Evolutionary conservation across 257 asterid species (phyloP), one percentile per base, ranked within the genome.

Genomic region (Nemophila menziesii): DNA sequence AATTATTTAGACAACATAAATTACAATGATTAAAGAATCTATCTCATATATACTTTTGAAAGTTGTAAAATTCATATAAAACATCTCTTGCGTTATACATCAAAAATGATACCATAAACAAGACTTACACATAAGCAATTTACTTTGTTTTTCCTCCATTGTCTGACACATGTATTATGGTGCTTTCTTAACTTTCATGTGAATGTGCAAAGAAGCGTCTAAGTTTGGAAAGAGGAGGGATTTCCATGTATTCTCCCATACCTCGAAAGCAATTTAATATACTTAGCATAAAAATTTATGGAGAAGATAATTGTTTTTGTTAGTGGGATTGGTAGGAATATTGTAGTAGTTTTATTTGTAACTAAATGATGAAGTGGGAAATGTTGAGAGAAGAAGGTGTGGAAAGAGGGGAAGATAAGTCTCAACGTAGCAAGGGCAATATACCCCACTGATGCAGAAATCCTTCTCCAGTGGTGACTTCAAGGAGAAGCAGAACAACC

Each of bases 371-470:
- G n/a, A n/a, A n/a, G n/a, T n/a, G n/a, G n/a, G n/a, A n/a, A n/a
- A n/a, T n/a, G n/a, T n/a, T n/a, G n/a, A n/a, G n/a, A 37, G 12
- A 13, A 2, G 33, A 29, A 29, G 36, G 12, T 7, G 1, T 2
- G 36, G 36, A 29, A 29, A 13, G 12, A 29, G 36, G 12, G 36
- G 33, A 29, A 29, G 36, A 29, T 2, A 3, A 0, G 2, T 11
- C 7, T 80, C 72, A 89, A 20, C 48, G 76, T 52, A 62, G 54
- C 57, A 80, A 60, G 43, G 97, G 94, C 57, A 89, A 57, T 55
- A 89, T 57, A 33, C 94, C 95, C 94, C 94, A 89, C 56, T 80
- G 95, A 55, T 84, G 98, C 55, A 89, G 73, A 66, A 89, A 78
- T 38, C 98, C 98, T 74, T 89, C 75, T 19, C 95, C 98, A 36